Base-by-base conservation (phyloP, 1,284 basidiomycete species). In the Leccinum idahoense region DNA sequence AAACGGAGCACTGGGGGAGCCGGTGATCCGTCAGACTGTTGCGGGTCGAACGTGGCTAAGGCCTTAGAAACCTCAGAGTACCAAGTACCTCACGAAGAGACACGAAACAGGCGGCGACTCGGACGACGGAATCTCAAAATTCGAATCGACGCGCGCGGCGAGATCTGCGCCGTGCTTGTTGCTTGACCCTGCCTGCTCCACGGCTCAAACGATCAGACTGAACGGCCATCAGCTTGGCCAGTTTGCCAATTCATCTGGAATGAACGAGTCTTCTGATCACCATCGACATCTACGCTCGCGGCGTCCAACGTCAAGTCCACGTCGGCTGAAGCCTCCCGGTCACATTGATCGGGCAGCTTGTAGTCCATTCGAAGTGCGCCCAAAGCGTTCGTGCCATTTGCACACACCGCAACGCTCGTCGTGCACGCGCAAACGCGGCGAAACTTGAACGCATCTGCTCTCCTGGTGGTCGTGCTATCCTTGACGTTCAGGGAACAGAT, bases 341-440 rank as follows among this genome's bases (percentile, higher is more conserved):
- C 10, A 91, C 71, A 1, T 74, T 73, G 57, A 98, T 87, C 14
- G 1, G 78, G 78, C 0, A 90, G 85, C 32, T 77, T 76, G 57
- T 87, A 89, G 65, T 97, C 94, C 4, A 89, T 82, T 26, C 90
- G 84, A 57, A 99, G 79, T 0, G 93, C 96, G 2, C 89, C 94
- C 74, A 94, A 96, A 0, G 93, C 92, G 4, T 96, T 97, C 0
- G 92, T 90, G 64, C 87, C 90, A 71, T 94, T 98, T 3, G 92
- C 89, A 58, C 88, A 89, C 5, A 99, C 97, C 51, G 85, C 82
- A 59, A 91, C 86, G 20, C 86, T 12, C 96, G 88, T 71, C 98
- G 95, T 1, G 98, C 78, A 67, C 87, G 88, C 0, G 92, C 89
- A 39, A 1, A 98, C 79, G 14, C 89, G 86, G 60, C 88, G 85